These are phyloP conservation scores for Vicia villosa DNA, from an alignment of 306 rosid genomes.

Conservation along the genomic window DNA sequence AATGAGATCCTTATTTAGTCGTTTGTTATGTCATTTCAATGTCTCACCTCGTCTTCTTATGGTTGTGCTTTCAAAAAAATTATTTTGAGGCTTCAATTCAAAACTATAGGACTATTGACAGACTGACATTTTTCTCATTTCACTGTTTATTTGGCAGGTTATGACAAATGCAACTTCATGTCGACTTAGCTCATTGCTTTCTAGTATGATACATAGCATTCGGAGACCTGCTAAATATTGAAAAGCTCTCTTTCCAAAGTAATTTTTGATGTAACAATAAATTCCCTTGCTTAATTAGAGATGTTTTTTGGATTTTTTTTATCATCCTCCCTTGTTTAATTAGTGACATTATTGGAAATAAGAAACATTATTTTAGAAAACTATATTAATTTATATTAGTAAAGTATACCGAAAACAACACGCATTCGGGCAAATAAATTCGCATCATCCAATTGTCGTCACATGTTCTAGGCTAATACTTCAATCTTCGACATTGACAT, in stretches of 20 bases:
- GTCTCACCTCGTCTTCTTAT: neutral
- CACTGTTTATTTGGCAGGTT: constrained; percentile 53
- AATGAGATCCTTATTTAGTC: neutral
- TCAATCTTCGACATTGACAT: no score
- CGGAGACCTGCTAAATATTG: neutral
- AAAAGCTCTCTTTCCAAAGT: neutral
- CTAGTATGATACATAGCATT: neutral
- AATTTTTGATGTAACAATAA: neutral
- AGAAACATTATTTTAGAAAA: no score
- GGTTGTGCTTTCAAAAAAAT: neutral
- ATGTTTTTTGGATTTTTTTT: no score
- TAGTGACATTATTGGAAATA: no score
- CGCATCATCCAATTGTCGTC: no score
- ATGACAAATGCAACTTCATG: constrained; percentile 54
- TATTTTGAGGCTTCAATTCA: neutral
- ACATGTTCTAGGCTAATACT: no score
- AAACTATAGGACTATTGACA: constrained; percentile 4
- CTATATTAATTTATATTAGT: no score
- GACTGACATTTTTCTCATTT: neutral
- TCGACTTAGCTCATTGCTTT: constrained; percentile 18
- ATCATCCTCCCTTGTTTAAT: no score
- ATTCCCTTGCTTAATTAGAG: neutral
- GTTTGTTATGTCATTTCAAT: constrained; percentile 1
- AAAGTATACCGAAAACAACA: no score
- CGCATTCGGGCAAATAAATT: no score